Conservation (phyloP, 257 asterid species). For the Galeopsis tetrahit region DNA sequence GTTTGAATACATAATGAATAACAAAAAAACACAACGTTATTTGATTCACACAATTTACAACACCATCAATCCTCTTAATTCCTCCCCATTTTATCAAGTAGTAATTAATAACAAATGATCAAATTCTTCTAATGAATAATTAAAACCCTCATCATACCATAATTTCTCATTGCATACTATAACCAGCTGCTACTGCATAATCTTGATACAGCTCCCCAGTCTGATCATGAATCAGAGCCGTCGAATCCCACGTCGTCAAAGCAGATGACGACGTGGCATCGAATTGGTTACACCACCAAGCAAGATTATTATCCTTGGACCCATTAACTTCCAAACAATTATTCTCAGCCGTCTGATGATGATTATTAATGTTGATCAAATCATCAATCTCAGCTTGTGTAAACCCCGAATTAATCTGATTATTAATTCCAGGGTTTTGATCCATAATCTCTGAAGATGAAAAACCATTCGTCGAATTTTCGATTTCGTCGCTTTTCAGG, state of each 20-base stretch:
- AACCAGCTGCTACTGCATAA: constrained; percentile 42
- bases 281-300: constrained; percentile 78
- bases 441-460: constrained; percentile 35
- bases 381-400: constrained; percentile 62
- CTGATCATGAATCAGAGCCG: constrained; percentile 46
- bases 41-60: constrained; percentile 54
- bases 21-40: constrained; percentile 31
- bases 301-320: constrained; percentile 37
- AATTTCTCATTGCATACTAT: constrained; percentile 42
- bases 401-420: constrained; percentile 42
- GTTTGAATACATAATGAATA: constrained; percentile 21
- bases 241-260: constrained; percentile 52
- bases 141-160: constrained; percentile 12
- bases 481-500: constrained; percentile 28
- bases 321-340: constrained; percentile 52
- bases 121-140: constrained; percentile 7
- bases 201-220: constrained; percentile 57
- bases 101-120: constrained; percentile 26
- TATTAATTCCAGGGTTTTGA: constrained; percentile 26
- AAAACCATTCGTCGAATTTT: constrained; percentile 19
- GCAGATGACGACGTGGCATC: constrained; percentile 54
- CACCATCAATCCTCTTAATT: background rate
- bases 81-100: constrained; percentile 37
- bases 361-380: constrained; percentile 41
- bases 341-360: constrained; percentile 38